phyloP scores from a whole-genome alignment of 2,329 filamentous ascomycete genomes.

The Orbilia oligospora region DNA sequence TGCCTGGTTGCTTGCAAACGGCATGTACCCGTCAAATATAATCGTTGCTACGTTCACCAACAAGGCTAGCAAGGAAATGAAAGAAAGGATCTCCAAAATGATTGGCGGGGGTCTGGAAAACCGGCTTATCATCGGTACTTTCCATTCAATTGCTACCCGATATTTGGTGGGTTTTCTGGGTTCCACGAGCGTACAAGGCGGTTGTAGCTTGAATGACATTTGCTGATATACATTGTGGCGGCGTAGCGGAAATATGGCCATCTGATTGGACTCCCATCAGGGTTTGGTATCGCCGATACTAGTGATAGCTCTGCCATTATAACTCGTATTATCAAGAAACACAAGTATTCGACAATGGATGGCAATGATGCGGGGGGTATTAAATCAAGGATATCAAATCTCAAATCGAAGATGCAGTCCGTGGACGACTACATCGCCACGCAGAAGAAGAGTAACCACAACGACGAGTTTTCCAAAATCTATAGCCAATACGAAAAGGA shows the following conservation, averaged over 20 bases:
- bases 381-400: slow-evolving; percentile 79
- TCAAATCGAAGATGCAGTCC: slow-evolving; percentile 72
- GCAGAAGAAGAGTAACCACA: slow-evolving; percentile 62
- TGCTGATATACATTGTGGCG: slow-evolving; percentile 8
- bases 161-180: slow-evolving; percentile 75
- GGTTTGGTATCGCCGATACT: slow-evolving; percentile 92
- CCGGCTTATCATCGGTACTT: slow-evolving; percentile 88
- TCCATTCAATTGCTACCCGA: slow-evolving; percentile 90
- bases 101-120: slow-evolving; percentile 83
- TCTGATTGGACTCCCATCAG: slow-evolving; percentile 82
- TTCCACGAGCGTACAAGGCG: neutral
- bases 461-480: slow-evolving; percentile 75
- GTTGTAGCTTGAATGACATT: neutral
- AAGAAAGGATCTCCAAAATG: slow-evolving; percentile 83
- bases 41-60: slow-evolving; percentile 98
- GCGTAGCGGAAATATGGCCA: slow-evolving; percentile 77
- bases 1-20: slow-evolving; percentile 76
- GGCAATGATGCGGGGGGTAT: slow-evolving; percentile 78
- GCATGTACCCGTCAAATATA: slow-evolving; percentile 84
- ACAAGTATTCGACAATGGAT: slow-evolving; percentile 69
- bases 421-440: slow-evolving; percentile 65
- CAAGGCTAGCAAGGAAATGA: slow-evolving; percentile 95
- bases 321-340: slow-evolving; percentile 81
- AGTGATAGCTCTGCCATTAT: slow-evolving; percentile 81
- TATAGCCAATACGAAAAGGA: slow-evolving; percentile 84